Conservation (phyloP, 164 flowering plant genomes). For the Pachysandra terminalis region DNA sequence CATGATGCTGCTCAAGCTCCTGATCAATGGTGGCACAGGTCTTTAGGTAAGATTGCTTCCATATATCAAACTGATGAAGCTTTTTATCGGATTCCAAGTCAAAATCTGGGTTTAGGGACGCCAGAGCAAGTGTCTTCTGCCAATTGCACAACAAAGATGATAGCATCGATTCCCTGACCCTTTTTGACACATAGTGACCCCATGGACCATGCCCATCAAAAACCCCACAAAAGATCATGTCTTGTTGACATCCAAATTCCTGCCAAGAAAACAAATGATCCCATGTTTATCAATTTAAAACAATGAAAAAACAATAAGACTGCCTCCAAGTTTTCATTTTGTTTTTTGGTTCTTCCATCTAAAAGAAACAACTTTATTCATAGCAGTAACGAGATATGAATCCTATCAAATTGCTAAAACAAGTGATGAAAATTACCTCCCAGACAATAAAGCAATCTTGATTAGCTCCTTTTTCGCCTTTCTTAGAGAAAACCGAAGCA, state of each 20-base stretch:
- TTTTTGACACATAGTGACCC: conserved; percentile 83
- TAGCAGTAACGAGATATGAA: neutral
- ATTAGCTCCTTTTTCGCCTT: conserved; percentile 80
- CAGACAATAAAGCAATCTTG: conserved; percentile 89
- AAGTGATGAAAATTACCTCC: conserved; percentile 53
- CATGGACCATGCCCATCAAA: conserved; percentile 96
- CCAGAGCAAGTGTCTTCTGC: conserved; percentile 60
- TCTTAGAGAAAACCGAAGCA: conserved; percentile 56
- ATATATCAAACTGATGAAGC: conserved; percentile 39
- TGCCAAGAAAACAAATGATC: conserved; percentile 21
- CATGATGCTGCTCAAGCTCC: conserved; percentile 51
- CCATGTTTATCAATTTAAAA: neutral
- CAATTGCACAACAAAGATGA: conserved; percentile 58
- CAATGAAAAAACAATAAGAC: neutral
- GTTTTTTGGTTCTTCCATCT: neutral
- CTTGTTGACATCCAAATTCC: conserved; percentile 87
- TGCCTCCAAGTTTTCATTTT: neutral
- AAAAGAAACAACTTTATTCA: neutral
- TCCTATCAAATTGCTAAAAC: neutral
- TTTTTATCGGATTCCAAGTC: conserved; percentile 36
- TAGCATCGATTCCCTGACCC: conserved; percentile 63
- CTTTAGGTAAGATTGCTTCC: conserved; percentile 69
- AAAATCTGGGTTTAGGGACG: conserved; percentile 30
- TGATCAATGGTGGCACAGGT: conserved; percentile 71
- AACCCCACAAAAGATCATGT: conserved; percentile 81